These are phyloP conservation scores for Lathyrus sativus DNA, from an alignment of 306 rosid species.

Conservation along the genomic window DNA sequence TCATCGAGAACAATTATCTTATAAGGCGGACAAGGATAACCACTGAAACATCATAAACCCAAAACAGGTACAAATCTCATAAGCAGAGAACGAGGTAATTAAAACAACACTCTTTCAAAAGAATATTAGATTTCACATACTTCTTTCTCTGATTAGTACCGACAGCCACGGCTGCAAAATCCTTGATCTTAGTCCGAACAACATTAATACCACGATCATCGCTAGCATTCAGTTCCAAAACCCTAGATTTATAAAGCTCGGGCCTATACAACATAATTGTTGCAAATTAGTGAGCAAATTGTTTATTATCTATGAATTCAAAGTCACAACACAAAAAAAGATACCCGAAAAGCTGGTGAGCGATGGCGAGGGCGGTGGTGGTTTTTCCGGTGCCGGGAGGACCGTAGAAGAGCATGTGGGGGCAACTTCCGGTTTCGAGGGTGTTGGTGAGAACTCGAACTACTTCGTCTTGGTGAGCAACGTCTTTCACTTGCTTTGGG, in stretches of 20 bases:
- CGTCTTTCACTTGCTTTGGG: constrained; percentile 88
- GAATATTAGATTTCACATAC: constrained; percentile 41
- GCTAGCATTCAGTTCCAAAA: constrained; percentile 94
- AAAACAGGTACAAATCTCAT: constrained; percentile 3
- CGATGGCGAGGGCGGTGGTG: constrained; percentile 89
- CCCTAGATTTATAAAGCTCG: constrained; percentile 87
- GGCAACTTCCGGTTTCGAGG: constrained; percentile 80
- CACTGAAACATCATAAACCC: constrained; percentile 48
- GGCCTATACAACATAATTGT: constrained; percentile 51
- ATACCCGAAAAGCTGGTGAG: constrained; percentile 87
- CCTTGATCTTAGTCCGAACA: constrained; percentile 89
- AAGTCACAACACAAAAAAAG: neutral
- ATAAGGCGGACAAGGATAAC: constrained; percentile 84
- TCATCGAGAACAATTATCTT: constrained; percentile 94
- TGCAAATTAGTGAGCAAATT: neutral
- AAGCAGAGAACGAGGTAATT: neutral
- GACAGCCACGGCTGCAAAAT: constrained; percentile 89
- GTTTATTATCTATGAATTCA: too few species aligned
- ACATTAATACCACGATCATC: constrained; percentile 96
- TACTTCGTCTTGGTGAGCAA: constrained; percentile 94
- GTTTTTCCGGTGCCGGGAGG: constrained; percentile 97
- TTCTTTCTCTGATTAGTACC: constrained; percentile 55
- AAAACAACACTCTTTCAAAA: neutral
- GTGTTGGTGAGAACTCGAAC: constrained; percentile 92
- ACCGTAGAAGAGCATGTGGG: constrained; percentile 95